Evolutionary conservation across 495 filamentous ascomycete species (phyloP).

Genomic region (Xylaria scruposa): DNA sequence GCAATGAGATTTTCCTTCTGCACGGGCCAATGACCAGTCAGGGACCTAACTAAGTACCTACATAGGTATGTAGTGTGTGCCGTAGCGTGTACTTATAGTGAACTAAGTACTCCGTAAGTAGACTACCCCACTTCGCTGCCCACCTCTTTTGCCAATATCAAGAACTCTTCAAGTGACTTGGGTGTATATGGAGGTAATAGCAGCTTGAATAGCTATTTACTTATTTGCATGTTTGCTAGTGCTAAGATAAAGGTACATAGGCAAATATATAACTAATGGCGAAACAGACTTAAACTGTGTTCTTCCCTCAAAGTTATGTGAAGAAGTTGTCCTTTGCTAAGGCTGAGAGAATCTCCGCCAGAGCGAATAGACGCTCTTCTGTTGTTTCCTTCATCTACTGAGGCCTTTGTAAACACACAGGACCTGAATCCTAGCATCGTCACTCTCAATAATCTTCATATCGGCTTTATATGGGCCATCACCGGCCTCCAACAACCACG

Average conservation of each 20-base stretch:
- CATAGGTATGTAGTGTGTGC: background rate
- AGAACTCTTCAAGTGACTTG: background rate
- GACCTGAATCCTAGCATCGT: background rate
- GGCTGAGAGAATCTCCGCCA: too few relatives aligned
- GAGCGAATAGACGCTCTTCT: background rate
- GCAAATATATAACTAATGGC: background rate
- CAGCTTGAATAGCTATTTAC: background rate
- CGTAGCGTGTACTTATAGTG: background rate
- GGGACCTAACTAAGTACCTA: too few relatives aligned
- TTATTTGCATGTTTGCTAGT: background rate
- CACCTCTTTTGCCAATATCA: background rate
- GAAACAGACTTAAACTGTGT: slow-evolving; percentile 13
- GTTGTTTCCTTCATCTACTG: background rate
- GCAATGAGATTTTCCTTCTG: slow-evolving; percentile 28
- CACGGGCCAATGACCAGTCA: slow-evolving; percentile 29
- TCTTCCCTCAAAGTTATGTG: background rate
- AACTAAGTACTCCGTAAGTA: background rate
- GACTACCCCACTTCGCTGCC: background rate
- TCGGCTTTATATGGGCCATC: background rate
- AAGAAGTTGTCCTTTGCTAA: background rate
- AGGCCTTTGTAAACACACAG: background rate
- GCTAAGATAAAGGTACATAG: background rate
- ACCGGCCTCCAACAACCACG: background rate
- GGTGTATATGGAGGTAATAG: background rate
- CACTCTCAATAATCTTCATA: background rate